Conservation (phyloP, 2,329 filamentous ascomycete species). For the Penicillium hordei region DNA sequence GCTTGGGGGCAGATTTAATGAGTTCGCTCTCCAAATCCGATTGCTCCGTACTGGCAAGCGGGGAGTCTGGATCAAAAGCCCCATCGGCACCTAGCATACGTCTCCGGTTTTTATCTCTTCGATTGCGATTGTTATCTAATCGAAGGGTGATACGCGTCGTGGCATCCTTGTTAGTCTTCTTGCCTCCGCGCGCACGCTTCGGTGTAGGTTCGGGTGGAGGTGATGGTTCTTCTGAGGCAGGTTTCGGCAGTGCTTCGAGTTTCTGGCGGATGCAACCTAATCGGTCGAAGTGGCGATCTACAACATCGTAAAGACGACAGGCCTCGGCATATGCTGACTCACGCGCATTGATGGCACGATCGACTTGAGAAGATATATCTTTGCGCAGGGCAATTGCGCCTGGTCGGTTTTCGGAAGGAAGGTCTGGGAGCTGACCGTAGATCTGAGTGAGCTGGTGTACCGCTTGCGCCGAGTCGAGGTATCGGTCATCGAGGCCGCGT, state of each 20-base stretch:
- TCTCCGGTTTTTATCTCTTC: constrained; percentile 36
- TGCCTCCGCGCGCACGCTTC: constrained; percentile 43
- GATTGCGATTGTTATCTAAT: constrained; percentile 33
- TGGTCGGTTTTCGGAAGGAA: constrained; percentile 51
- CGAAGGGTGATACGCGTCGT: constrained; percentile 46
- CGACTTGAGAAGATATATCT: constrained; percentile 57
- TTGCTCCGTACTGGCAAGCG: constrained; percentile 49
- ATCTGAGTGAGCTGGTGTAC: constrained; percentile 45
- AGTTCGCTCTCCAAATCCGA: constrained; percentile 42
- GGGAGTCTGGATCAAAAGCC: constrained; percentile 45
- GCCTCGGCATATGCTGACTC: constrained; percentile 59
- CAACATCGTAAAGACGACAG: constrained; percentile 56
- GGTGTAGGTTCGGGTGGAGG: constrained; percentile 41
- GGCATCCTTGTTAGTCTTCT: constrained; percentile 38
- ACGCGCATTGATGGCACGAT: constrained; percentile 55
- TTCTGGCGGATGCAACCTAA: constrained; percentile 61
- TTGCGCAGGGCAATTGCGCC: constrained; percentile 54
- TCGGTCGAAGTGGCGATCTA: constrained; percentile 58
- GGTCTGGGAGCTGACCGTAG: constrained; percentile 52
- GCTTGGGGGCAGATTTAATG: constrained; percentile 11
- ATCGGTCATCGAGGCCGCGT: constrained; percentile 49
- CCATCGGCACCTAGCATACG: constrained; percentile 39
- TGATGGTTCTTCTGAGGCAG: constrained; percentile 61
- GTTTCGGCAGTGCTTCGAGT: constrained; percentile 61
- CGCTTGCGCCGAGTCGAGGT: constrained; percentile 41